phyloP scores from a whole-genome alignment of 768 basidiomycete genomes.

The Rhodotorula graminis region DNA sequence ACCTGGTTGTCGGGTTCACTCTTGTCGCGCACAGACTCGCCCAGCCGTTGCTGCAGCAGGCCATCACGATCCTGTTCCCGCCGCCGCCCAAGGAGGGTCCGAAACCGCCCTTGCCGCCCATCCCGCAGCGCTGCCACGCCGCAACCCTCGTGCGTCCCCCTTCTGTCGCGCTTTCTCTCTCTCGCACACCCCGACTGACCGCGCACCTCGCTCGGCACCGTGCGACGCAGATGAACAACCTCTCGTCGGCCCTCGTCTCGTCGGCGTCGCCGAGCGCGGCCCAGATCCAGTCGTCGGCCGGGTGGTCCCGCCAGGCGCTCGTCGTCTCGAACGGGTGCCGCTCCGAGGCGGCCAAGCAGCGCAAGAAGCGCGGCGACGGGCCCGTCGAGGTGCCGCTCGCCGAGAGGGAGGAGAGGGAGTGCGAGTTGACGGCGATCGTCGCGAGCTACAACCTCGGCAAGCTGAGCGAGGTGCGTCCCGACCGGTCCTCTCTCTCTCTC shows the following conservation, averaged over 20 bases:
- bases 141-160: slow-evolving; percentile 29
- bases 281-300: slow-evolving; percentile 22
- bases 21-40: slow-evolving; percentile 16
- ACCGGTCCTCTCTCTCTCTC: neutral
- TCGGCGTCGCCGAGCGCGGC: slow-evolving; percentile 11
- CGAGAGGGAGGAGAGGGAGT: slow-evolving; percentile 35
- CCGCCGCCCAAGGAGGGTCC: slow-evolving; percentile 27
- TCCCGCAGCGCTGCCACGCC: slow-evolving; percentile 31
- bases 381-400: slow-evolving; percentile 5
- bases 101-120: slow-evolving; percentile 10
- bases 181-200: neutral
- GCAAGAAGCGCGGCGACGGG: neutral
- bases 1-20: too few species aligned
- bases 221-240: slow-evolving; percentile 37
- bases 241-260: slow-evolving; percentile 34
- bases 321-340: slow-evolving; percentile 19
- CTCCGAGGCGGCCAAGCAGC: slow-evolving; percentile 14
- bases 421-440: slow-evolving; percentile 35
- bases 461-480: slow-evolving; percentile 30
- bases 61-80: slow-evolving; percentile 31
- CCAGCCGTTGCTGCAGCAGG: slow-evolving; percentile 33
- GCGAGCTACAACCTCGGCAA: slow-evolving; percentile 36
- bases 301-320: slow-evolving; percentile 31
- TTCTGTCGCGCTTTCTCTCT: neutral
- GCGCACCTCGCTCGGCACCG: neutral